These are phyloP conservation scores for Symmetrospora coprosmae DNA, from an alignment of 768 basidiomycete genomes.

Conservation along the genomic window DNA sequence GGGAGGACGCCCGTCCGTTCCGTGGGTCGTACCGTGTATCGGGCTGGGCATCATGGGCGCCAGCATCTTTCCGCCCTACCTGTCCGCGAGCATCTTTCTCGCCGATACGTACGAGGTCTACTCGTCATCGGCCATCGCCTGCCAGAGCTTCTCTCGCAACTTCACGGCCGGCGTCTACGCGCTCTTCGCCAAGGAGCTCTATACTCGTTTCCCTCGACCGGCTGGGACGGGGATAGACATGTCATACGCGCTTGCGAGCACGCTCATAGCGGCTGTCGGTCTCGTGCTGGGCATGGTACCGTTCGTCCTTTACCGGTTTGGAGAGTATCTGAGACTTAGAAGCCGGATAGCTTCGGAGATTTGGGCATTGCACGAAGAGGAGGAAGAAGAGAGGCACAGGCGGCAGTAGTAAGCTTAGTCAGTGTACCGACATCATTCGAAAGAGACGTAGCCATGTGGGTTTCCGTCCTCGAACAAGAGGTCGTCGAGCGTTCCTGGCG, in stretches of 20 bases:
- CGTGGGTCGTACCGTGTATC: constrained; percentile 20
- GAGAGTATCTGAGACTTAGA: neutral
- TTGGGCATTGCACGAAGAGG: no score
- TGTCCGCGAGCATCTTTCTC: constrained; percentile 12
- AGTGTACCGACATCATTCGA: no score
- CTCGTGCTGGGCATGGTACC: neutral
- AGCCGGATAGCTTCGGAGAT: constrained; percentile 14
- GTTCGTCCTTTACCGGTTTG: neutral
- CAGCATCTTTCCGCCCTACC: constrained; percentile 14
- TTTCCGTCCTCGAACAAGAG: no score
- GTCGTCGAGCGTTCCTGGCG: no score
- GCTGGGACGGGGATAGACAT: neutral
- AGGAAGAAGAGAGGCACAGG: no score
- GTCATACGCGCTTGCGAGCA: constrained; percentile 5
- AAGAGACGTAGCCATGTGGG: no score
- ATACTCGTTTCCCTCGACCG: neutral
- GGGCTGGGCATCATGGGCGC: neutral
- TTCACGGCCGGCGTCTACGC: neutral
- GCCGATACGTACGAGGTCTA: constrained; percentile 18
- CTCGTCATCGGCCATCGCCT: constrained; percentile 3
- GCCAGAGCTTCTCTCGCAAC: constrained; percentile 1
- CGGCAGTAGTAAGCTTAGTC: no score
- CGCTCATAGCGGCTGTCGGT: neutral
- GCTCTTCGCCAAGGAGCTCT: constrained; percentile 4
- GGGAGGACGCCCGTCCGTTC: neutral